Base-by-base conservation (phyloP, 2,329 filamentous ascomycete species). In the Scolecobasidium constrictum region DNA sequence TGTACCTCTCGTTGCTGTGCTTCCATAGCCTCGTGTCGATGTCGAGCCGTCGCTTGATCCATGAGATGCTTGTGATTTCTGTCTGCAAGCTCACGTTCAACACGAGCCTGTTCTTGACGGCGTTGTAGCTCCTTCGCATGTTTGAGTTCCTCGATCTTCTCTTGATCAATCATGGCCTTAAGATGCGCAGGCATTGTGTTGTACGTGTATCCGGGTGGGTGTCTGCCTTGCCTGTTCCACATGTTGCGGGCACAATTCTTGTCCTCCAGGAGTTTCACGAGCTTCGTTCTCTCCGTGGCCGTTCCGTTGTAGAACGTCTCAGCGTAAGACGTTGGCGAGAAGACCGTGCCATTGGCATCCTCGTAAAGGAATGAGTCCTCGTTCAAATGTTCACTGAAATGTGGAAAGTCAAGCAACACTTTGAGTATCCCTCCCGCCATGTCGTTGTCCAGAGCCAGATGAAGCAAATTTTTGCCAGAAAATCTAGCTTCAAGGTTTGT, bases 401-500 rank as follows among this genome's bases (percentile, higher is more conserved):
- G 40, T 31, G 40, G 34, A 17, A 37, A 43, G 13, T 37, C 31
- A 17, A 43, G 9, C 18, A 43, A 21, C n/a, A 37, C 21, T n/a
- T 34, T 43, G 5, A 34, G 31, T 7, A 43, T 37, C 3, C 23
- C 31, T 4, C 35, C 12, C 4, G 40, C 19, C 19, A 33, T 16
- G 15, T 36, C 34, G 15, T 43, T 43, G 19, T 43, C 40, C 13
- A 43, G 34, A 35, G 40, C 40, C 28, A 43, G 40, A 13, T 43
- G 40, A 17, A 43, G 40, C n/a, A 43, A 18, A 13, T 19, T 43
- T 37, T 37, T 43, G n/a, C 33, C 34, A 4, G 35, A 12, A 37
- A 22, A 36, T 3, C 9, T 22, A 18, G 16, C 31, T 13, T 23
- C 21, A 11, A 23, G 28, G 34, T 43, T 20, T 37, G 34, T 31